Evolutionary conservation across 164 flowering plant genomes (phyloP).

Genomic region (Annona cherimola): DNA sequence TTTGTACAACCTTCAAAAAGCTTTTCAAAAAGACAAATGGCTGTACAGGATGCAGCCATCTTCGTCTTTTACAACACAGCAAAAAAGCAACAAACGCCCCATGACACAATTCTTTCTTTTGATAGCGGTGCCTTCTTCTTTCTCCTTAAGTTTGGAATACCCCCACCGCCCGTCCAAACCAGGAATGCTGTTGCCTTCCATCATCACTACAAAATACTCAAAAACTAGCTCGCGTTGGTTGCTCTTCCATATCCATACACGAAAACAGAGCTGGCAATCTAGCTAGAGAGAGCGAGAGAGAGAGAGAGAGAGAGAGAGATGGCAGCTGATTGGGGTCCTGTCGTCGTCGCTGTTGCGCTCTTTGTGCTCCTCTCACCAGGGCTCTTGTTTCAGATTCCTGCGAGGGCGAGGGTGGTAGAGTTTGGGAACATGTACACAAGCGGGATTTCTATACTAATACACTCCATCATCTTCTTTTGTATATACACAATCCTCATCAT

Average conservation of each 20-base stretch:
- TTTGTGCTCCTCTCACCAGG: slow-evolving; percentile 75
- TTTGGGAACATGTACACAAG: slow-evolving; percentile 78
- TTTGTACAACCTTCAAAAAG: no score
- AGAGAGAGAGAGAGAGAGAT: slow-evolving; percentile 18
- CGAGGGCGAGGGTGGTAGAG: slow-evolving; percentile 54
- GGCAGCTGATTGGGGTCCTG: slow-evolving; percentile 73
- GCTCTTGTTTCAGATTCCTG: slow-evolving; percentile 60
- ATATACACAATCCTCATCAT: slow-evolving; percentile 50
- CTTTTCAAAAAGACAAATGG: no score
- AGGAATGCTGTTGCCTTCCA: background rate
- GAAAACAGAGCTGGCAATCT: background rate
- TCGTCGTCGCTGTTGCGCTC: slow-evolving; percentile 42
- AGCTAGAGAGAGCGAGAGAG: background rate
- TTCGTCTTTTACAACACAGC: background rate
- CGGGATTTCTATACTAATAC: slow-evolving; percentile 61
- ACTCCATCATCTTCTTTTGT: slow-evolving; percentile 55
- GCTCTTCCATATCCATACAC: background rate
- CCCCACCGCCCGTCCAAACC: background rate
- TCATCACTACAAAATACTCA: background rate
- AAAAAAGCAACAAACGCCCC: background rate
- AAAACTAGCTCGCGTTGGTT: background rate
- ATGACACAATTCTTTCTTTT: background rate
- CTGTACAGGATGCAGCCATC: background rate
- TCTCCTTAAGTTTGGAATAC: background rate
- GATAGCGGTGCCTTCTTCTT: background rate